Conservation (phyloP, 2,329 filamentous ascomycete genomes). For the Elsinoe fawcettii region DNA sequence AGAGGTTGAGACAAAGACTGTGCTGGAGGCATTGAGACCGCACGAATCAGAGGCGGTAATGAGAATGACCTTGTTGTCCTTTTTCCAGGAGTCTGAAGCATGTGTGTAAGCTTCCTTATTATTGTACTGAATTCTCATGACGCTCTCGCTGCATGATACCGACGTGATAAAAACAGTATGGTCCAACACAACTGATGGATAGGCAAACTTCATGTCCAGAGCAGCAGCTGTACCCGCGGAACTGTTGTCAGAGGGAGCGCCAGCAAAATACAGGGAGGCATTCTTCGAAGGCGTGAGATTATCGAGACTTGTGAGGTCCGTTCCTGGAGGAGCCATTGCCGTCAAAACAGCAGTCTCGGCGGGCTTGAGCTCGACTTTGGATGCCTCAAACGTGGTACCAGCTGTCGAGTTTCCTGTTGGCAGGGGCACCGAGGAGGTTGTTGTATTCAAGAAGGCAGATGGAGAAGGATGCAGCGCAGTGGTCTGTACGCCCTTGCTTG, state of each 20-base stretch:
- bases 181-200: constrained; percentile 17
- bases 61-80: constrained; percentile 13
- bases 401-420: neutral
- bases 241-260: constrained; percentile 3
- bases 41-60: constrained; percentile 16
- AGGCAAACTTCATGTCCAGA: constrained; percentile 15
- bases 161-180: constrained; percentile 17
- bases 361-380: neutral
- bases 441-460: neutral
- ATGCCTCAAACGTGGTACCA: neutral
- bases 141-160: constrained; percentile 12
- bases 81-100: constrained; percentile 12
- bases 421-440: neutral
- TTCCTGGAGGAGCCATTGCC: constrained; percentile 8
- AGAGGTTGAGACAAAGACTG: constrained; percentile 16
- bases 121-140: constrained; percentile 14
- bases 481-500: neutral
- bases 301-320: constrained; percentile 11
- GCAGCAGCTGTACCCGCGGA: neutral
- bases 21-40: constrained; percentile 14
- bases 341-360: constrained; percentile 6
- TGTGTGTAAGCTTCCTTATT: constrained; percentile 13
- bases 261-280: constrained; percentile 9
- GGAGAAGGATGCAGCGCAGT: neutral
- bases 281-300: constrained; percentile 12